These are phyloP conservation scores for Didymella pomorum DNA, from an alignment of 2,329 filamentous ascomycete genomes.

Conservation along the genomic window DNA sequence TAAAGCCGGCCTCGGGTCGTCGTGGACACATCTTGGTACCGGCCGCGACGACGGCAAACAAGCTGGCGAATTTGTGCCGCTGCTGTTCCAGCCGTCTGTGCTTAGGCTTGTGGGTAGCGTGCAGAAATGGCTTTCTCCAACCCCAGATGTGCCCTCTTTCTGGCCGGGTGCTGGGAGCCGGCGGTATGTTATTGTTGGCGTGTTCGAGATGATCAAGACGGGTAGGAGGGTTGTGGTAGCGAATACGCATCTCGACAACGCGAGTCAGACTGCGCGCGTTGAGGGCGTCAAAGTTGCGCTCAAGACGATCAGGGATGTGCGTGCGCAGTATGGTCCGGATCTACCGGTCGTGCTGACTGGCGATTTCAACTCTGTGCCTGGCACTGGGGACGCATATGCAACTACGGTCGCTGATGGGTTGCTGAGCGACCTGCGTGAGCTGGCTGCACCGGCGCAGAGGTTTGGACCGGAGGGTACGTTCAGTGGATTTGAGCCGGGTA, in stretches of 20 bases:
- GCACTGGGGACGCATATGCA: conserved; percentile 64
- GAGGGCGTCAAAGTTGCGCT: conserved; percentile 67
- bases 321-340: background rate
- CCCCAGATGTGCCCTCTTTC: conserved; percentile 71
- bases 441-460: conserved; percentile 56
- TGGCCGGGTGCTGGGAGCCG: conserved; percentile 72
- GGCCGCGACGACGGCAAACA: conserved; percentile 70
- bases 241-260: conserved; percentile 74
- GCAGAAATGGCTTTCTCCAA: conserved; percentile 78
- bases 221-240: conserved; percentile 63
- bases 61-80: conserved; percentile 78
- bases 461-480: conserved; percentile 70
- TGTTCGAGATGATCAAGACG: conserved; percentile 62
- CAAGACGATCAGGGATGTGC: conserved; percentile 50
- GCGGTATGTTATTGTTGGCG: conserved; percentile 68
- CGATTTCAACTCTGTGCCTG: conserved; percentile 72
- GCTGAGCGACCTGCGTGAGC: conserved; percentile 39
- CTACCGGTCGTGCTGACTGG: conserved; percentile 67
- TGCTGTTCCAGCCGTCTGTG: conserved; percentile 70
- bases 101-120: conserved; percentile 67
- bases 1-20: conserved; percentile 53
- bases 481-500: conserved; percentile 65
- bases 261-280: conserved; percentile 61
- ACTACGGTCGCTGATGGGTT: conserved; percentile 57
- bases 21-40: conserved; percentile 68